A percentile compares a stretch with the other conserved stretches of the same genome.
phyloP scores from a whole-genome alignment of 306 rosid species.

The Trifolium dubium region DNA sequence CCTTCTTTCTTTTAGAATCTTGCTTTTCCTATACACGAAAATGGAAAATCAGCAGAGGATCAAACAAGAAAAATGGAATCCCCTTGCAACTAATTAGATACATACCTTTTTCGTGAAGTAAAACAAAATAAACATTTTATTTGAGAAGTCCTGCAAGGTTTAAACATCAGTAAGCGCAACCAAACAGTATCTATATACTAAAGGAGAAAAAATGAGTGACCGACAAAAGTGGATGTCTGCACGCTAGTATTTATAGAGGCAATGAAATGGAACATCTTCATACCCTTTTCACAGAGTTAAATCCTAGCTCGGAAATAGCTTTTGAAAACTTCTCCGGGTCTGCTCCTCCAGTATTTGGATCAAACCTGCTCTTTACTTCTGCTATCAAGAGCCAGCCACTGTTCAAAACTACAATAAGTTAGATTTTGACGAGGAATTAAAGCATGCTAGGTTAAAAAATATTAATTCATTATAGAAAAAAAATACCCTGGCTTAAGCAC shows the following conservation, averaged over 20 bases:
- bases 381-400: constrained; percentile 96
- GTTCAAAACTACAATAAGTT: constrained; percentile 37
- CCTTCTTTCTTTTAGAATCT: constrained; percentile 55
- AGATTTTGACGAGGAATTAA: constrained; percentile 17
- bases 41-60: constrained; percentile 8
- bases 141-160: constrained; percentile 78
- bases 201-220: neutral
- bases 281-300: constrained; percentile 65
- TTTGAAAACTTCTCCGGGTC: constrained; percentile 72
- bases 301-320: constrained; percentile 78
- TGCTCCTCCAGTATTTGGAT: constrained; percentile 87
- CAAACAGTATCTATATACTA: neutral
- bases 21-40: constrained; percentile 57
- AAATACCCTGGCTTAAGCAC: constrained; percentile 67
- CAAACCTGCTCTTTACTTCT: constrained; percentile 96
- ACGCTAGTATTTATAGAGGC: constrained; percentile 54
- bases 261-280: neutral
- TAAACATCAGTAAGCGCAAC: constrained; percentile 46
- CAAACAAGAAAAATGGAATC: constrained; percentile 15
- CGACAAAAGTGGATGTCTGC: neutral
- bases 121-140: constrained; percentile 85
- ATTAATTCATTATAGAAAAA: neutral
- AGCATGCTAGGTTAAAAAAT: neutral
- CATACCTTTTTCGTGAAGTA: constrained; percentile 87
- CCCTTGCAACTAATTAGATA: constrained; percentile 4